Conservation (phyloP, 2,329 filamentous ascomycete genomes). For the Pseudocercospora ulei region DNA sequence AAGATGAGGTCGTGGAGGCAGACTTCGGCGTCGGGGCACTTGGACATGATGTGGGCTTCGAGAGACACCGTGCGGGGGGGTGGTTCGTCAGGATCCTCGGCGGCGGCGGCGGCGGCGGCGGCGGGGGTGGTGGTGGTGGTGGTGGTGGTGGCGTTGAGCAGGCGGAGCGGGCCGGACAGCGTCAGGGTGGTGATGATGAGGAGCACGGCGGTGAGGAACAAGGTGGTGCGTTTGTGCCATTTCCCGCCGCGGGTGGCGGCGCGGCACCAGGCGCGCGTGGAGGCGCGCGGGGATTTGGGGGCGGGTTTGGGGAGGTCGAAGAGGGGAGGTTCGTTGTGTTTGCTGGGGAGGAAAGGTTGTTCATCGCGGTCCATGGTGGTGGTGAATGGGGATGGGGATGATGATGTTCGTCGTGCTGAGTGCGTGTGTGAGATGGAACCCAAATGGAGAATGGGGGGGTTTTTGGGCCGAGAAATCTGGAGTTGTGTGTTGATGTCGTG, state of each 20-base stretch:
- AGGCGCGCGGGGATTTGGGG: conserved; percentile 30
- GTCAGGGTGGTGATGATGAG: conserved; percentile 26
- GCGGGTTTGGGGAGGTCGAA: conserved; percentile 28
- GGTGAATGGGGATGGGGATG: no score
- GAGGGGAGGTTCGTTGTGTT: conserved; percentile 24
- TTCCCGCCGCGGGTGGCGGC: conserved; percentile 30
- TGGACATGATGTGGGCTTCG: conserved; percentile 88
- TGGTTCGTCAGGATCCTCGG: conserved; percentile 19
- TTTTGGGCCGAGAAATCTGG: no score
- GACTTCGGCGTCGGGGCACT: conserved; percentile 83
- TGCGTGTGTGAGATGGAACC: no score
- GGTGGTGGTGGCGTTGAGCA: no score
- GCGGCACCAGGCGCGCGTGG: conserved; percentile 31
- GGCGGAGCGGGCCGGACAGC: conserved; percentile 10
- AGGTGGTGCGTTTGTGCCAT: conserved; percentile 31
- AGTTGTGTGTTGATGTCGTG: no score
- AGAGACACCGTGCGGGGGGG: conserved; percentile 53
- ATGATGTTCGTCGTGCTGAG: no score
- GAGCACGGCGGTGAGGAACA: conserved; percentile 26
- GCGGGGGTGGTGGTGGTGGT: conserved; percentile 24
- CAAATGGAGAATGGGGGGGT: no score
- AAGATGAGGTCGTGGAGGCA: conserved; percentile 73
- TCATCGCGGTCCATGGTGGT: conserved; percentile 24
- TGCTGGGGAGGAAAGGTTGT: conserved; percentile 23
- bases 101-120: conserved; percentile 22